Base-by-base conservation (phyloP, 768 basidiomycete genomes). In the Tulasnella sp. region DNA sequence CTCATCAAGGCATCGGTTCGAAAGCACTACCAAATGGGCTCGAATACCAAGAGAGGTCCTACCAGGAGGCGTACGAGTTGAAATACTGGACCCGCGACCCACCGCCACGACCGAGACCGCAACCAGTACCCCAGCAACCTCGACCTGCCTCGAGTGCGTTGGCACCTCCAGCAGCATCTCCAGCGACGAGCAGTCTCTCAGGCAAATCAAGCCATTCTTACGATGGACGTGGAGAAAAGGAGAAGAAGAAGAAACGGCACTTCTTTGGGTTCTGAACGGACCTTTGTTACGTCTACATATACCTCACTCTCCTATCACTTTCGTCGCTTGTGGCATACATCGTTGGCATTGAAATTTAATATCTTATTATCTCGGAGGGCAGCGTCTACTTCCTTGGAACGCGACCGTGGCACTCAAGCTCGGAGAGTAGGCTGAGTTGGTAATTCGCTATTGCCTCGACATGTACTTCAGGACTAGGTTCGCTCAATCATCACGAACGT, bases 1-100 rank as follows among this genome's bases (percentile, higher is more conserved):
- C 96, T 69, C 87, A 96, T 42, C 92, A 92, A n/a, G 96, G 97
- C 9, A 90, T 94, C 31, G 96, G 96, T 28, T 95, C 94, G 8
- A 88, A 88, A 78, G 89, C 91, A 22, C 82, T 91, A 42, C 93
- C 83, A 2, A 75, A 76, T 24, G 82, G 80, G 16, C 82, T 82
- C 34, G 80, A 81, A 74, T 81, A 80, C 73, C 72, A 69, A 54
- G 81, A 60, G 77, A 87, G 91, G 79, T 86, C 92, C 3, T 91
- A 88, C 84, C 94, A 96, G 86, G 92, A 92, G 72, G 92, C 90
- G 83, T 96, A 95, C 83, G 94, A 96, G 83, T 90, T 93, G 85
- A 91, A 90, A 83, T 96, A 94, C 86, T 93, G 88, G 84, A 90
- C 90, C 37, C 86, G 89, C 80, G 93, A 94, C 78, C 88, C 91